These are phyloP conservation scores for Emergomyces orientalis DNA, from an alignment of 2,329 filamentous ascomycete genomes.

Conservation along the genomic window DNA sequence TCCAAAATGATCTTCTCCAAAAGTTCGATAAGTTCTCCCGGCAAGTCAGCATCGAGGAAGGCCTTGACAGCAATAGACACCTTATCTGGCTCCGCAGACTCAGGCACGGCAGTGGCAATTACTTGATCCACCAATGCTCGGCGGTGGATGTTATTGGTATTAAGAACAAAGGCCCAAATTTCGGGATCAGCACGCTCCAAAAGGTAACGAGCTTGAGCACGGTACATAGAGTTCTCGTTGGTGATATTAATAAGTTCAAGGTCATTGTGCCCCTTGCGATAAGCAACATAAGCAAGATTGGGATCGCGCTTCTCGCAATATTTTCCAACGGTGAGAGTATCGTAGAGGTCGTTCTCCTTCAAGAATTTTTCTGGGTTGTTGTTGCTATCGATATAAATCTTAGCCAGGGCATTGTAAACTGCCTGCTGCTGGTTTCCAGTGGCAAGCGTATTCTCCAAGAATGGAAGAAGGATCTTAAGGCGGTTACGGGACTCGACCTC, in stretches of 20 bases:
- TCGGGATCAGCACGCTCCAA: slow-evolving; percentile 82
- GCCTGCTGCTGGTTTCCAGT: slow-evolving; percentile 92
- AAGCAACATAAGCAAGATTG: slow-evolving; percentile 89
- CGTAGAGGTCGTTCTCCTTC: slow-evolving; percentile 94
- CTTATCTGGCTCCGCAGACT: slow-evolving; percentile 85
- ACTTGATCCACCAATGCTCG: slow-evolving; percentile 93
- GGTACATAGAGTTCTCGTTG: slow-evolving; percentile 99
- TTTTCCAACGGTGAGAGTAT: slow-evolving; percentile 83
- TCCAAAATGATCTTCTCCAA: slow-evolving; percentile 99
- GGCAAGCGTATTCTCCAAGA: slow-evolving; percentile 85
- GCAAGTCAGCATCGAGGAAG: slow-evolving; percentile 84
- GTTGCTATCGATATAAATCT: slow-evolving; percentile 99
- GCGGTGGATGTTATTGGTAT: slow-evolving; percentile 89
- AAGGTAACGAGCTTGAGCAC: slow-evolving; percentile 90
- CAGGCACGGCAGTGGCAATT: slow-evolving; percentile 86
- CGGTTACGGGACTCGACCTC: slow-evolving; percentile 96
- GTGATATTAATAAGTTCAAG: slow-evolving; percentile 95
- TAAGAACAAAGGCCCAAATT: slow-evolving; percentile 90
- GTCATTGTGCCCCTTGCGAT: slow-evolving; percentile 94
- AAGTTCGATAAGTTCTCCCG: slow-evolving; percentile 88
- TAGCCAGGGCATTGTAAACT: slow-evolving; percentile 92
- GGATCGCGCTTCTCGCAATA: slow-evolving; percentile 99
- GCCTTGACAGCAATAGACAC: slow-evolving; percentile 90
- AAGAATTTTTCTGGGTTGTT: slow-evolving; percentile 97
- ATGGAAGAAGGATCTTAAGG: slow-evolving; percentile 87